These are phyloP conservation scores for Arxiozyma slooffiae DNA, from an alignment of 1,139 yeast genomes.

Conservation along the genomic window DNA sequence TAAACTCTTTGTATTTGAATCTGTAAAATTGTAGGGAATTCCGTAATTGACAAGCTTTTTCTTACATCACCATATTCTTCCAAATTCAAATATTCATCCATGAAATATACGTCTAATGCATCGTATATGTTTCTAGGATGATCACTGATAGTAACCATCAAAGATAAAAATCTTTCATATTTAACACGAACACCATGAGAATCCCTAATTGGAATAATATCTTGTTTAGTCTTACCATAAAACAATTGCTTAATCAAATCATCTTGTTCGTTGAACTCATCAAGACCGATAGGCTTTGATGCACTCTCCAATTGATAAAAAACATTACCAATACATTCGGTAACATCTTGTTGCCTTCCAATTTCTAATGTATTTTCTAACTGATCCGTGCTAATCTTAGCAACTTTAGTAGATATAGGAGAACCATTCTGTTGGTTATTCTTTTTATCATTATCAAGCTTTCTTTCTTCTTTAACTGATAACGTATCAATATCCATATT, in stretches of 20 bases:
- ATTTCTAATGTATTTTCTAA: slow-evolving; percentile 64
- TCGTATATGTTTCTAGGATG: slow-evolving; percentile 86
- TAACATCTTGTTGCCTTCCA: slow-evolving; percentile 94
- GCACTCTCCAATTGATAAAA: slow-evolving; percentile 92
- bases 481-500: neutral
- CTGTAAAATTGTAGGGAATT: slow-evolving; percentile 74
- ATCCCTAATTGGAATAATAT: slow-evolving; percentile 35
- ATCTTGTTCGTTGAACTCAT: slow-evolving; percentile 69
- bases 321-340: slow-evolving; percentile 93
- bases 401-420: slow-evolving; percentile 22
- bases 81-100: slow-evolving; percentile 55
- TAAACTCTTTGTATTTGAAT: slow-evolving; percentile 90
- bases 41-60: slow-evolving; percentile 59
- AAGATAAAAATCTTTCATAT: slow-evolving; percentile 65
- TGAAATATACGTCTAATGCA: slow-evolving; percentile 77
- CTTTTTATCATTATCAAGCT: neutral
- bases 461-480: slow-evolving; percentile 1
- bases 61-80: slow-evolving; percentile 62
- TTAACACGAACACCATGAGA: slow-evolving; percentile 41
- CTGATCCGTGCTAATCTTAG: slow-evolving; percentile 49
- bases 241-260: slow-evolving; percentile 73
- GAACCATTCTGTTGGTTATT: slow-evolving; percentile 1
- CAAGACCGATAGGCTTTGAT: slow-evolving; percentile 53
- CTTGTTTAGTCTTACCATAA: slow-evolving; percentile 62
- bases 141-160: slow-evolving; percentile 76